phyloP scores from a whole-genome alignment of 2,329 filamentous ascomycete genomes.

The Sordariomycetes sp. region DNA sequence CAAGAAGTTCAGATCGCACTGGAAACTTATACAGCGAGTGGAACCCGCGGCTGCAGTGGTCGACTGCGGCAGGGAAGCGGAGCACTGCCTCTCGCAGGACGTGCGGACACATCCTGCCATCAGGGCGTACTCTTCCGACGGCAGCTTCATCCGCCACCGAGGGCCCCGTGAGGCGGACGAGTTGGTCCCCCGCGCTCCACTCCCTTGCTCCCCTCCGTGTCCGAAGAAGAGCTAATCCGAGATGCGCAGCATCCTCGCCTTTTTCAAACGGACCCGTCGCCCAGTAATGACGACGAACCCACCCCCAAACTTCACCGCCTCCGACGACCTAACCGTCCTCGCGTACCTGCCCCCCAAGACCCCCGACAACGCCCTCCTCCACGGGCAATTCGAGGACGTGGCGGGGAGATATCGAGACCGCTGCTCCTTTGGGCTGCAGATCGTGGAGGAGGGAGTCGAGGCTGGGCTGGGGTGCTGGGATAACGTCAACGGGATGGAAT shows the following conservation, averaged over 20 bases:
- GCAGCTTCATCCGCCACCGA: conserved; percentile 23
- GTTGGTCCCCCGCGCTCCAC: conserved; percentile 12
- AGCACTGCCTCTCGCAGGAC: conserved; percentile 24
- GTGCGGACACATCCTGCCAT: conserved; percentile 32
- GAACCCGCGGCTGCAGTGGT: conserved; percentile 9
- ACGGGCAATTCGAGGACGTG: conserved; percentile 15
- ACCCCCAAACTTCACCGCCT: conserved; percentile 15
- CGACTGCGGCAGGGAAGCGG: conserved; percentile 21
- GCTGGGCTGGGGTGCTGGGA: conserved; percentile 23
- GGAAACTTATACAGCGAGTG: conserved; percentile 6
- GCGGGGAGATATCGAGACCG: conserved; percentile 23
- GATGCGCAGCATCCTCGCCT: conserved; percentile 14
- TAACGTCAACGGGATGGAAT: conserved; percentile 21
- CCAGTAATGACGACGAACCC: not conserved
- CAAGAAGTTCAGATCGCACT: conserved; percentile 8
- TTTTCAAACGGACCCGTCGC: conserved; percentile 11
- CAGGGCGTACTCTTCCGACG: conserved; percentile 23
- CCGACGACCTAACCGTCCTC: conserved; percentile 28
- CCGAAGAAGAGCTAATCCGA: not conserved
- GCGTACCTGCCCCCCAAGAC: conserved; percentile 19
- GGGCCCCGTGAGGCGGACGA: conserved; percentile 23
- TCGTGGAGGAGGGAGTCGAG: conserved; percentile 8
- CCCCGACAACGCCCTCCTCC: conserved; percentile 10
- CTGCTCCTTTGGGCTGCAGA: conserved; percentile 24
- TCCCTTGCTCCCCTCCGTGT: not conserved